Conservation (phyloP, 345 rosid genomes). For the Limnanthes douglasii region DNA sequence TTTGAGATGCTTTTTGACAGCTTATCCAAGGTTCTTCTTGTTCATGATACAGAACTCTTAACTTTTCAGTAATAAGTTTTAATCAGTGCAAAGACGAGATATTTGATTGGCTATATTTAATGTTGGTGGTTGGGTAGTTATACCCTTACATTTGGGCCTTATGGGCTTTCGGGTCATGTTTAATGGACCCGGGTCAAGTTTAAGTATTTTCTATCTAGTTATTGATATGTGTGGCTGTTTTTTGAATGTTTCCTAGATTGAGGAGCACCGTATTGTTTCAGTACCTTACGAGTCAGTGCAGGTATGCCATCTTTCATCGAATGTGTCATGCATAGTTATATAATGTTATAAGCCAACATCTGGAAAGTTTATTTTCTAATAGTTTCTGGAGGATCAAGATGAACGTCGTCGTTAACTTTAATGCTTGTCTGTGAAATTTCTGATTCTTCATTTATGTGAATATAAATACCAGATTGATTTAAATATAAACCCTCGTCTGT, state of each 20-base stretch:
- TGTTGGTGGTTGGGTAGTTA: no score
- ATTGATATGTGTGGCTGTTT: constrained; percentile 13
- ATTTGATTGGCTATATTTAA: no score
- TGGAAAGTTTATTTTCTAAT: constrained; percentile 1
- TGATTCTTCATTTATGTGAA: constrained; percentile 8
- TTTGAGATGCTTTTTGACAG: constrained; percentile 98
- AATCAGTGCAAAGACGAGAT: no score
- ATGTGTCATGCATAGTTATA: constrained; percentile 2
- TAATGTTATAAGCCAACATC: constrained; percentile 1
- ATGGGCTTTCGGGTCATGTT: no score
- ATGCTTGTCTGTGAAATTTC: not conserved
- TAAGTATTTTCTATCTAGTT: constrained; percentile 6
- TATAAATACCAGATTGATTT: constrained; percentile 54
- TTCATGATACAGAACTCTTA: constrained; percentile 5
- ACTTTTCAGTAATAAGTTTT: constrained; percentile 4
- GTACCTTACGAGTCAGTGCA: constrained; percentile 65
- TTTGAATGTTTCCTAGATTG: constrained; percentile 48
- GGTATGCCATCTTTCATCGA: constrained; percentile 26
- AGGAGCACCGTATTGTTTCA: constrained; percentile 54
- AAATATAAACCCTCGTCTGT: constrained; percentile 55
- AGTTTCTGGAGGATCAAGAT: constrained; percentile 3
- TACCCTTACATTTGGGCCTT: no score
- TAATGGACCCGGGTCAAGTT: constrained; percentile 7
- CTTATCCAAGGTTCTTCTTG: constrained; percentile 56
- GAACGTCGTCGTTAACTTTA: not conserved